A percentile compares a stretch with the other conserved stretches of the same genome.
phyloP scores from a whole-genome alignment of 2,329 filamentous ascomycete species.

The Xylaria sp. region DNA sequence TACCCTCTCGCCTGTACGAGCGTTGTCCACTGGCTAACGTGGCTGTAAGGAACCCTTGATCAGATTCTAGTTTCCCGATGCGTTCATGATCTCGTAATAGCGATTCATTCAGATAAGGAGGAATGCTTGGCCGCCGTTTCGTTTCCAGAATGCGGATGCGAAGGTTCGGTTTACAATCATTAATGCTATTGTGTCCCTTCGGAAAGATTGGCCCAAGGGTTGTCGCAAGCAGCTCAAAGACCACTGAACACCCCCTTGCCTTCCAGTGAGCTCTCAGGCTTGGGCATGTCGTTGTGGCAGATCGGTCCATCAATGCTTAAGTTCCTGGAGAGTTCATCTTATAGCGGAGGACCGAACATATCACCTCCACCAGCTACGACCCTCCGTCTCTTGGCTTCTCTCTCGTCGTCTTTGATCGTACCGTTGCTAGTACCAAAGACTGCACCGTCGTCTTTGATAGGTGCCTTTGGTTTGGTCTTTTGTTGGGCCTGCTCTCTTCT shows the following conservation, averaged over 20 bases:
- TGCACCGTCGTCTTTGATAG: conserved; percentile 57
- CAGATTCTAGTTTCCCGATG: background rate
- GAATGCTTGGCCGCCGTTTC: background rate
- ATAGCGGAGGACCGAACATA: conserved; percentile 46
- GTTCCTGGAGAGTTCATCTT: conserved; percentile 15
- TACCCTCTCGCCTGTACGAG: background rate
- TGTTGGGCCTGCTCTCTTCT: conserved; percentile 65
- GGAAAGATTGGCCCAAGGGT: background rate
- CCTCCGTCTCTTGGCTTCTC: conserved; percentile 55
- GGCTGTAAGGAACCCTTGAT: background rate
- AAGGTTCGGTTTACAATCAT: background rate
- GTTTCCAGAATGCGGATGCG: background rate
- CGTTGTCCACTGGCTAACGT: too few relatives aligned
- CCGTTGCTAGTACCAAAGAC: conserved; percentile 60
- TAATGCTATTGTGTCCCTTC: background rate
- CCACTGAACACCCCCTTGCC: too few relatives aligned
- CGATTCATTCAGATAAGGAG: background rate
- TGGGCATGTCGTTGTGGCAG: background rate
- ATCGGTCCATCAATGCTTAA: background rate
- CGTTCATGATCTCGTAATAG: background rate
- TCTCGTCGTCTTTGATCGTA: conserved; percentile 47
- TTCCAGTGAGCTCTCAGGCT: background rate
- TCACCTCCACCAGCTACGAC: conserved; percentile 41
- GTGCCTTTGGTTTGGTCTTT: conserved; percentile 53
- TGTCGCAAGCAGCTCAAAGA: background rate